Evolutionary conservation across 148 eudicot species (phyloP), one percentile per base, ranked within the genome.

Genomic region (Beta vulgaris): DNA sequence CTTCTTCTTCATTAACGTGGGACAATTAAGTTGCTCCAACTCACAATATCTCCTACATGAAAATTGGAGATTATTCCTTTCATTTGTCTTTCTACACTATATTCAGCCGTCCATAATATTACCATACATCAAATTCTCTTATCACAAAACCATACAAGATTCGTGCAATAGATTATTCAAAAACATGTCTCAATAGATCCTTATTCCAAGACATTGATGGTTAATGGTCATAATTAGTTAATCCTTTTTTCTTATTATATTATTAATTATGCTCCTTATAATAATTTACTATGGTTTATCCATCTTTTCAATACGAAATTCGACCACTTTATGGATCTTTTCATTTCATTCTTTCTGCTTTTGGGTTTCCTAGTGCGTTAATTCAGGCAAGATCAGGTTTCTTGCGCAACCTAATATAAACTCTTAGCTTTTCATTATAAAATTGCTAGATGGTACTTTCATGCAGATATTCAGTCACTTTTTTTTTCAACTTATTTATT

Each of bases 361-460:
- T 71, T 53, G 32, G 32, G 34, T 71, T 69, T 29, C n/a, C n/a
- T n/a, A n/a, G n/a, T 66, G 7, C 19, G 10, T 66, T 64, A n/a
- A 16, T 23, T 21, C 26, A 68, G 29, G 60, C 26, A 39, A 39
- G 48, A 53, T 54, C 16, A 2, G 10, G 31, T 44, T 43, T n/a
- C 23, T 49, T 71, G 43, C 12, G 71, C 71, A 31, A 39, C 71
- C 71, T 39, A 39, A n/a, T n/a, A n/a, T 53, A 71, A 32, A 69
- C 54, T 73, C 76, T 57, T 4, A 21, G n/a, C 68, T 29, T 73
- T 32, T 31, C 28, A 21, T 59, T 59, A 12, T n/a, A 43, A 9
- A 21, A 61, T 21, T 32, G 37, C 13, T n/a, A 73, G 32, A 4
- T 73, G 44, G 76, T 73, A 73, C 69, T 73, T 73, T 44, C 58